Base-by-base conservation (phyloP, 2,329 filamentous ascomycete genomes). In the Pestalotiopsis sp. region DNA sequence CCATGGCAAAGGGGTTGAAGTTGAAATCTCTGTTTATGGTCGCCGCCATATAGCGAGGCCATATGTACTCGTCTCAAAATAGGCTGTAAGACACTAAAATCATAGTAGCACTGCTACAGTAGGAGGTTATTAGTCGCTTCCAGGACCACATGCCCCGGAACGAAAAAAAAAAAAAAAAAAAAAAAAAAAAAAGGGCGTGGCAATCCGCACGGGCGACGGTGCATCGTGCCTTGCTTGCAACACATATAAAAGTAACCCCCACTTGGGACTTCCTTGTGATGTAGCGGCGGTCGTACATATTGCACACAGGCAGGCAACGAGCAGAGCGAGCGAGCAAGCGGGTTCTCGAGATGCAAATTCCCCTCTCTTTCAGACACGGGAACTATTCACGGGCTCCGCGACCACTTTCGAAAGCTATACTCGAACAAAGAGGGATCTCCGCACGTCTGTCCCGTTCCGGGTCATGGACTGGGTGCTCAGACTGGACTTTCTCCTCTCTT, bases 391-490 rank as follows among this genome's bases (percentile, higher is more conserved):
- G 31, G 31, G 59, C 59, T 62, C 27, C 17, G 12, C 31, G 59
- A 20, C 59, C 59, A 39, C 23, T 20, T 61, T 39, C 59, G 13
- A 64, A n/a, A 52, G 62, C 36, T 64, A 64, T 64, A 64, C 62
- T 64, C 27, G 36, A 39, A 20, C 31, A 39, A 64, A 64, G 41
- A 49, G 20, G 20, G 62, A 52, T 64, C 20, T 64, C 39, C 62
- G 39, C 41, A 64, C n/a, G 39, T 64, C 23, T 36, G 39, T 64
- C 25, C 20, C 38, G 20, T 20, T 63, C 60, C 60, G 6, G 60
- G 57, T 31, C n/a, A 27, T 39, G 27, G 59, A 62, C 59, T 62
- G 27, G 59, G 41, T 62, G 59, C 59, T 39, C 59, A 39, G 12
- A 59, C 23, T 27, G 31, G 31, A 3, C 11, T 27, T 27, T 36